Evolutionary conservation across 129 eudicot genomes (phyloP).

Genomic region (Glebionis coronaria): DNA sequence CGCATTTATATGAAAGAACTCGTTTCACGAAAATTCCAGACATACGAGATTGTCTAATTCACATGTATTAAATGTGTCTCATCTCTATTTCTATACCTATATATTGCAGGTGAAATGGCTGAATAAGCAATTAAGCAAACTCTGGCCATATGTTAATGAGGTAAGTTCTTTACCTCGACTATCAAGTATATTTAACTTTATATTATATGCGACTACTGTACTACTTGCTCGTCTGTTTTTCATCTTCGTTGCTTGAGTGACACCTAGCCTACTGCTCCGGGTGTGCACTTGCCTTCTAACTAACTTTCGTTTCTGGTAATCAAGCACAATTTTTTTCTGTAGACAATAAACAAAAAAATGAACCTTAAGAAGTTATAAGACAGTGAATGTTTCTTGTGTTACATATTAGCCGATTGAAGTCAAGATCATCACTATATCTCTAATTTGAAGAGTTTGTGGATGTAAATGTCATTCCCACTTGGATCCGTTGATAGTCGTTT

Average conservation of each 20-base stretch:
- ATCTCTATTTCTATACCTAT: slow-evolving; percentile 1
- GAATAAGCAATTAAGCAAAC: slow-evolving; percentile 81
- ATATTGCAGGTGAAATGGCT: slow-evolving; percentile 93
- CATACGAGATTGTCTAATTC: background rate
- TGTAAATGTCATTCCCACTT: background rate
- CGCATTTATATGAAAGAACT: no score
- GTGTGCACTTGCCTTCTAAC: no score
- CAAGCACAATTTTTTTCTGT: no score
- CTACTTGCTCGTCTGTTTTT: background rate
- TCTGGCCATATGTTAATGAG: slow-evolving; percentile 95
- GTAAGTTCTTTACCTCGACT: slow-evolving; percentile 42
- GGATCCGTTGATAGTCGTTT: background rate
- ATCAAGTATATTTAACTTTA: background rate
- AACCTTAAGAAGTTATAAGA: no score
- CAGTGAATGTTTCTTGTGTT: background rate
- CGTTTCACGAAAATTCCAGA: no score
- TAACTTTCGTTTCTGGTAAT: no score
- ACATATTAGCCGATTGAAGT: background rate
- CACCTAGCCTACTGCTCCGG: no score
- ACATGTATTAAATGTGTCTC: slow-evolving; percentile 2
- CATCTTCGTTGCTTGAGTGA: background rate
- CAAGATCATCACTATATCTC: background rate
- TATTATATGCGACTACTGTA: background rate
- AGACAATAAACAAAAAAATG: no score
- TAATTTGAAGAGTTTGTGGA: background rate